These are phyloP conservation scores for Acanthamoeba divionensis DNA, from an alignment of 208 protist species.

Conservation along the genomic window DNA sequence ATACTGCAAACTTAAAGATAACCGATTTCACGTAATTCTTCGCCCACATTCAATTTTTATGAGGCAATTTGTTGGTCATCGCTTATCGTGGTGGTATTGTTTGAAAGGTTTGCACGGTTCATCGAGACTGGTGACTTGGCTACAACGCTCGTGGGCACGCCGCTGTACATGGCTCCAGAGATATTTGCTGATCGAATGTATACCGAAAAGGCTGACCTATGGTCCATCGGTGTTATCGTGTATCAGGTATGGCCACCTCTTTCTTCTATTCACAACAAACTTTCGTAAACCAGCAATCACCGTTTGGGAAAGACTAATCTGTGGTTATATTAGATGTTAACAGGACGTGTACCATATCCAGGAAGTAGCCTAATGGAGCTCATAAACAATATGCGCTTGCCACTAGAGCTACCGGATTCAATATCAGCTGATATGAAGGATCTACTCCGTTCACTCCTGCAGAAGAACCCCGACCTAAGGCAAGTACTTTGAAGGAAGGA, in stretches of 20 bases:
- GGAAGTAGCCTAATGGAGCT: not conserved
- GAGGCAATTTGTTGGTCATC: not conserved
- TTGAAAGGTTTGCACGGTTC: constrained; percentile 49
- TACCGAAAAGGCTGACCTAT: constrained; percentile 46
- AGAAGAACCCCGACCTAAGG: constrained; percentile 13
- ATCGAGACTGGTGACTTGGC: constrained; percentile 29
- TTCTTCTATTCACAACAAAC: too few relatives aligned
- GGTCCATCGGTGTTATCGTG: constrained; percentile 19
- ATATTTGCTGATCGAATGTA: constrained; percentile 14
- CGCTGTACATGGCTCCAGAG: constrained; percentile 44
- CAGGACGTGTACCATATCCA: not conserved
- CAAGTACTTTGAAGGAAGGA: too few relatives aligned
- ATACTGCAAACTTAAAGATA: not conserved
- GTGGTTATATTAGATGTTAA: too few relatives aligned
- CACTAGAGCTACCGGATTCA: not conserved
- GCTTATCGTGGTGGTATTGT: not conserved
- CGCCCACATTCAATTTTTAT: too few relatives aligned
- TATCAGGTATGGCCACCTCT: not conserved
- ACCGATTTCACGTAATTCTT: constrained; percentile 50
- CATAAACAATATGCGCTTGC: not conserved
- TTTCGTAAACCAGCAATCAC: too few relatives aligned
- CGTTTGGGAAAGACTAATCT: too few relatives aligned
- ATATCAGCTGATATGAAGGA: constrained; percentile 48
- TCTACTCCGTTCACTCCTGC: not conserved
- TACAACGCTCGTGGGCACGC: constrained; percentile 20